Percentiles rank a stretch among this genome's conserved stretches.
These are phyloP conservation scores for Pseudocercospora crystallina DNA, from an alignment of 2,329 filamentous ascomycete genomes.

Conservation along the genomic window DNA sequence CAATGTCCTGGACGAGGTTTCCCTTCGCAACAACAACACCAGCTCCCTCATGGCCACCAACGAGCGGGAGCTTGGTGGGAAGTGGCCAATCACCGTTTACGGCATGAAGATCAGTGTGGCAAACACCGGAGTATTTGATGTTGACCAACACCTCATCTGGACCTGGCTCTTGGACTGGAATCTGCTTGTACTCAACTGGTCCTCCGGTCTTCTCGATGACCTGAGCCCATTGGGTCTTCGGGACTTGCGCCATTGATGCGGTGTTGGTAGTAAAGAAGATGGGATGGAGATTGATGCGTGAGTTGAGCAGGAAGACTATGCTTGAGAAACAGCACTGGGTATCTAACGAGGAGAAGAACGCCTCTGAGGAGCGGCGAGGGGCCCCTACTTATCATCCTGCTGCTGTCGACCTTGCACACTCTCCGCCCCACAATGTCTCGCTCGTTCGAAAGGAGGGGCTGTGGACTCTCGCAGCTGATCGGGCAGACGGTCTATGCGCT, in stretches of 20 bases:
- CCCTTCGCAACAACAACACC: conserved; percentile 81
- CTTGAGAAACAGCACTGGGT: conserved; percentile 1
- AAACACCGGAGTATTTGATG: conserved; percentile 86
- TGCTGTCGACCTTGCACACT: background rate
- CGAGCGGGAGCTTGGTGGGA: conserved; percentile 75
- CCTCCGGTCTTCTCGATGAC: conserved; percentile 80
- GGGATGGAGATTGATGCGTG: conserved; percentile 7
- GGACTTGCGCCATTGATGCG: conserved; percentile 55
- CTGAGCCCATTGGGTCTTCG: conserved; percentile 85
- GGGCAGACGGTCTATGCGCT: conserved; percentile 20
- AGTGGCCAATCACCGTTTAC: conserved; percentile 90
- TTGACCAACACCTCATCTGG: conserved; percentile 91
- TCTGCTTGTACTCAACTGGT: conserved; percentile 70
- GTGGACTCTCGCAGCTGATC: conserved; percentile 12
- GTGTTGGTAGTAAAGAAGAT: background rate
- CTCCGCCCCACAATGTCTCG: conserved; percentile 13
- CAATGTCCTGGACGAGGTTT: conserved; percentile 71
- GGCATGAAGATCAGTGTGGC: conserved; percentile 81
- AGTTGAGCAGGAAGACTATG: conserved; percentile 8
- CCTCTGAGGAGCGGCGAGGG: background rate
- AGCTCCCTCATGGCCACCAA: conserved; percentile 77
- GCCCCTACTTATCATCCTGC: conserved; percentile 17
- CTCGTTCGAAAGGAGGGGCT: conserved; percentile 23
- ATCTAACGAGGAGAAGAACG: conserved; percentile 2
- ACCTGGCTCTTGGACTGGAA: conserved; percentile 76